Percentiles rank a stretch among this genome's conserved stretches.
Evolutionary conservation across 257 asterid species (phyloP).

Genomic region (Solanum chaucha): DNA sequence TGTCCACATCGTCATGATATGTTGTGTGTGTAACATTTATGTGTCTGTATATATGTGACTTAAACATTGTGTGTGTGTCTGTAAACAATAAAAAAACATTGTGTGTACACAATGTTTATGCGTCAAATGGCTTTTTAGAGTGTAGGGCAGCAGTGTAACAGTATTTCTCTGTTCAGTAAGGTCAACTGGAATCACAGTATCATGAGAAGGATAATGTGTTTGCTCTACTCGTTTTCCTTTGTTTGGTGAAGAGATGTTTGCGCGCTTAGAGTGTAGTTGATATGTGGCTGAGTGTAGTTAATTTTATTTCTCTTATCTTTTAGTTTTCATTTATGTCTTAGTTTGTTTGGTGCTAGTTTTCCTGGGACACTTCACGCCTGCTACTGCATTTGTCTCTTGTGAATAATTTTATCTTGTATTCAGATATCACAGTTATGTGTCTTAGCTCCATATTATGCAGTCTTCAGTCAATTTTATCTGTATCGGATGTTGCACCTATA

Average conservation of each 20-base stretch:
- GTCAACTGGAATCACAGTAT: background rate
- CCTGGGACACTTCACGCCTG: background rate
- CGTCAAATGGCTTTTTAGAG: background rate
- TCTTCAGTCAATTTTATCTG: background rate
- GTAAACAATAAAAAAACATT: background rate
- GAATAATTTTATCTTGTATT: background rate
- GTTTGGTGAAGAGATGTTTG: background rate
- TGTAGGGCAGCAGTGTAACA: background rate
- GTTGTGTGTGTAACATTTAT: background rate
- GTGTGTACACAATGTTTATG: background rate
- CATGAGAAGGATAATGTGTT: background rate
- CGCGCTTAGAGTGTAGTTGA: background rate
- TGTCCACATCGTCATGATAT: background rate
- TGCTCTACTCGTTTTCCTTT: background rate
- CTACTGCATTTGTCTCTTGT: background rate
- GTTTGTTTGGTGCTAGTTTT: background rate
- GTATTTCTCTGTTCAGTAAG: background rate
- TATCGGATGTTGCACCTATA: background rate
- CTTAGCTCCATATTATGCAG: background rate
- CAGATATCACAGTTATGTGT: background rate
- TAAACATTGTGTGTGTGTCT: background rate
- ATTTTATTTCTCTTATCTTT: background rate
- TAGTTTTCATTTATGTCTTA: background rate
- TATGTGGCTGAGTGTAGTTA: background rate
- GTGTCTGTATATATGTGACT: background rate